Conservation (phyloP, 2,329 filamentous ascomycete species). For the Apiospora kogelbergensis region DNA sequence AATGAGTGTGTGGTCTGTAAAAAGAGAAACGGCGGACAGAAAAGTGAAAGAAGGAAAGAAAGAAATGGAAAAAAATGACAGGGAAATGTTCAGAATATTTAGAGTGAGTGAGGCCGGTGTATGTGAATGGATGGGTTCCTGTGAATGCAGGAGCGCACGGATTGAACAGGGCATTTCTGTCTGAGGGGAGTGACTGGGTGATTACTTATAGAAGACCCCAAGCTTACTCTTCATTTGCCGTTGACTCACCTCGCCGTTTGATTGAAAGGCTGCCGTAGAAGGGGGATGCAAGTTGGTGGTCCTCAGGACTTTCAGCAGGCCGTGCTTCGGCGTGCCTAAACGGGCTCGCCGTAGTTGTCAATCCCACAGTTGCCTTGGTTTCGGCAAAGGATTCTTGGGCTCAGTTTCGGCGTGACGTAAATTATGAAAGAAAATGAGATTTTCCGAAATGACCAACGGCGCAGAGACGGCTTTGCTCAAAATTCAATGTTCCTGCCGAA, state of each 20-base stretch:
- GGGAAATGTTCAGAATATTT: not conserved
- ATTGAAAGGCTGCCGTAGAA: not conserved
- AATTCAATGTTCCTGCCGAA: too few relatives aligned
- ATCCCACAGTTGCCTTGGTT: not conserved
- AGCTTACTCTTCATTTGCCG: not conserved
- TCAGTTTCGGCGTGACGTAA: not conserved
- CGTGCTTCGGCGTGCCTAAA: not conserved
- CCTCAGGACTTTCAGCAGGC: not conserved
- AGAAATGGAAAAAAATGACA: not conserved
- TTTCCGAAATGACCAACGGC: too few relatives aligned
- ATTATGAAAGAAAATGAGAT: too few relatives aligned
- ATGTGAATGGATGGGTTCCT: not conserved
- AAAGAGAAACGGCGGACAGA: too few relatives aligned
- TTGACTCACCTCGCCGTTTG: not conserved
- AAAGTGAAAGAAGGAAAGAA: not conserved
- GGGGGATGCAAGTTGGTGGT: too few relatives aligned
- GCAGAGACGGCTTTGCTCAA: too few relatives aligned
- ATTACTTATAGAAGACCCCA: not conserved
- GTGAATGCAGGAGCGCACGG: not conserved
- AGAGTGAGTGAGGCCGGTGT: not conserved
- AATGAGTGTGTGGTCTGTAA: not conserved
- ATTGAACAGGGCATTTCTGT: not conserved
- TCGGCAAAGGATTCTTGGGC: not conserved
- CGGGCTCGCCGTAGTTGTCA: not conserved
- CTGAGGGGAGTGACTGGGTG: not conserved